phyloP scores from a whole-genome alignment of 768 basidiomycete genomes.

The Antrodiella citrinella region DNA sequence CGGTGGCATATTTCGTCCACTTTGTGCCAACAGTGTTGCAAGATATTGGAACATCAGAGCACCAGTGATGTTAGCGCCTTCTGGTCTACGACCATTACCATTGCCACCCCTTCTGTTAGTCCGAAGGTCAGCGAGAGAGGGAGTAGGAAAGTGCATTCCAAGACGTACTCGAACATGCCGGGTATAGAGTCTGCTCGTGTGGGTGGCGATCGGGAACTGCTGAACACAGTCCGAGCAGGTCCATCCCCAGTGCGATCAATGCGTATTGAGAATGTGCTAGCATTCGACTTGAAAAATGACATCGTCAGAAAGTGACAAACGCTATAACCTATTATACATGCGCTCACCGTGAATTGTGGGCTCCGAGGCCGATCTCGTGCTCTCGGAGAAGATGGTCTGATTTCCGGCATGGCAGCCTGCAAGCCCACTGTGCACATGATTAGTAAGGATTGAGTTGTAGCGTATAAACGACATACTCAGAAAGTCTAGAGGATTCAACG shows the following conservation, averaged over 20 bases:
- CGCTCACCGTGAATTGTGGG: background rate
- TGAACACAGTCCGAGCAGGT: constrained; percentile 4
- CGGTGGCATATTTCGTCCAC: constrained; percentile 33
- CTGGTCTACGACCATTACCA: constrained; percentile 14
- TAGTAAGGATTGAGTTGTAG: too few species aligned
- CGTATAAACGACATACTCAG: constrained; percentile 36
- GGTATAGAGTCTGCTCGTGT: constrained; percentile 6
- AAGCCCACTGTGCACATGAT: background rate
- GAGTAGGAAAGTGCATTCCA: background rate
- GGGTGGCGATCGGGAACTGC: background rate
- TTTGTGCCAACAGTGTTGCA: constrained; percentile 45
- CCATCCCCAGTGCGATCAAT: constrained; percentile 14
- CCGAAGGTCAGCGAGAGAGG: constrained; percentile 13
- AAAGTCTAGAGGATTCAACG: constrained; percentile 30
- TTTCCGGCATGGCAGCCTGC: background rate
- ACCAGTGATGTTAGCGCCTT: constrained; percentile 38
- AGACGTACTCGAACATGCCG: constrained; percentile 10
- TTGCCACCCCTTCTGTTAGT: too few species aligned
- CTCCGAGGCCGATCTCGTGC: background rate
- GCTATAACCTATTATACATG: too few species aligned
- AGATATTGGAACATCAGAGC: constrained; percentile 69
- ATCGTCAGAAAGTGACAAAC: background rate
- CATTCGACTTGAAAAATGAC: background rate
- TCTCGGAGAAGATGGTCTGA: background rate
- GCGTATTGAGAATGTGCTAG: constrained; percentile 12